A percentile compares a stretch with the other conserved stretches of the same genome.
Conservation (phyloP, 371 early-diverging fungal species). For the Parasitella parasitica region DNA sequence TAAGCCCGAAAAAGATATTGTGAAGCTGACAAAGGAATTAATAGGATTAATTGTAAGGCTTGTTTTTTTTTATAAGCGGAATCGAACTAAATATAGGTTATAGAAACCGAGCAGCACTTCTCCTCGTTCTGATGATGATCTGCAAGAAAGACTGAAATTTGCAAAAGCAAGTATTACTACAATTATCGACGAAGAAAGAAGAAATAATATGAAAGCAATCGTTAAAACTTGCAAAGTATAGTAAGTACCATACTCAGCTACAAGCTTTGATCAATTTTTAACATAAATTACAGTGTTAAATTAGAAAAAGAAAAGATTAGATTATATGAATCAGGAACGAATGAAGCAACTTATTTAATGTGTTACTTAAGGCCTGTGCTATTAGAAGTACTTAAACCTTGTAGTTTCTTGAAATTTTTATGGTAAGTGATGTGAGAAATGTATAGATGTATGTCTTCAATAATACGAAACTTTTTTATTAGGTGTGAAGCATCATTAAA, state of each 20-base stretch:
- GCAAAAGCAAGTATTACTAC: too few relatives aligned
- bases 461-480: neutral
- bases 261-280: neutral
- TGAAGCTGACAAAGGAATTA: neutral
- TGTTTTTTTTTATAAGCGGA: neutral
- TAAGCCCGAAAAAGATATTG: neutral
- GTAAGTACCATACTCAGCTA: neutral
- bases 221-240: neutral
- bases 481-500: neutral
- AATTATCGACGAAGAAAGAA: neutral
- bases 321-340: neutral
- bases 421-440: neutral
- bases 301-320: neutral
- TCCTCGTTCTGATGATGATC: neutral
- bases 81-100: neutral
- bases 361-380: neutral
- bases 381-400: neutral
- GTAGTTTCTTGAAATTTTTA: neutral
- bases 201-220: slow-evolving; percentile 1
- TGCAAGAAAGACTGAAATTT: neutral
- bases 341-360: neutral
- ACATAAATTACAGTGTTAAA: neutral
- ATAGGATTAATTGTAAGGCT: neutral
- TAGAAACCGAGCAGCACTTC: neutral
- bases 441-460: neutral